phyloP scores from a whole-genome alignment of 352 stramenopile species.

The Globisporangium viniferum region DNA sequence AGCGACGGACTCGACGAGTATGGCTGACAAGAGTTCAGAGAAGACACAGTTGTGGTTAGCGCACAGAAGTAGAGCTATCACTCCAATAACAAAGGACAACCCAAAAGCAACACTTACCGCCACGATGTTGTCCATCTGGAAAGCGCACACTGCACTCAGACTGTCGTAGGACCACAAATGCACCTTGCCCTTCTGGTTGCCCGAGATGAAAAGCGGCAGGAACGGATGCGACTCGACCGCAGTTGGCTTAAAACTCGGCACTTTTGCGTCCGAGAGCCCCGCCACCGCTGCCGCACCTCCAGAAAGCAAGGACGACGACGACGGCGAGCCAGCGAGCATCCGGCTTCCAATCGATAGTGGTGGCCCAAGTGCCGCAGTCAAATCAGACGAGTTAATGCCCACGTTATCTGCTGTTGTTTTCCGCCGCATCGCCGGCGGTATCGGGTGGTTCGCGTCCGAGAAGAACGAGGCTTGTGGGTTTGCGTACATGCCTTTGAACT shows the following conservation, averaged over 20 bases:
- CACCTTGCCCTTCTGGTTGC: conserved; percentile 75
- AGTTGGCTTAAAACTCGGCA: conserved; percentile 73
- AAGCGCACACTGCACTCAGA: conserved; percentile 60
- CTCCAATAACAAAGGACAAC: not conserved
- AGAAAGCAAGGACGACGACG: conserved; percentile 17
- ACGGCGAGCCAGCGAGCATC: conserved; percentile 19
- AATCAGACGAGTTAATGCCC: conserved; percentile 6
- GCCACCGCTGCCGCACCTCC: conserved; percentile 8
- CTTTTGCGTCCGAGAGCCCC: conserved; percentile 37
- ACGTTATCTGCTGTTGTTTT: conserved; percentile 17
- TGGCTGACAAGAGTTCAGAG: conserved; percentile 24
- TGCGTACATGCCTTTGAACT: conserved; percentile 81
- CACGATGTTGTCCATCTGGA: conserved; percentile 65
- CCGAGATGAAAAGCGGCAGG: conserved; percentile 76
- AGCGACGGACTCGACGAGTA: conserved; percentile 60
- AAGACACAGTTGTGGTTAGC: not conserved
- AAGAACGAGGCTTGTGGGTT: conserved; percentile 42
- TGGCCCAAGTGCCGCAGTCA: conserved; percentile 12
- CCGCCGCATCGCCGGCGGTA: conserved; percentile 24
- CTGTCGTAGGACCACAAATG: conserved; percentile 86
- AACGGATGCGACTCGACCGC: conserved; percentile 73
- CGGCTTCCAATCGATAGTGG: conserved; percentile 23
- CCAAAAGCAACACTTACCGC: conserved; percentile 30
- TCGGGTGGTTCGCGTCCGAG: conserved; percentile 16
- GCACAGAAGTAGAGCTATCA: not conserved